These are phyloP conservation scores for Zygosaccharomyces gambellarensis DNA, from an alignment of 805 yeast genomes.

Conservation along the genomic window DNA sequence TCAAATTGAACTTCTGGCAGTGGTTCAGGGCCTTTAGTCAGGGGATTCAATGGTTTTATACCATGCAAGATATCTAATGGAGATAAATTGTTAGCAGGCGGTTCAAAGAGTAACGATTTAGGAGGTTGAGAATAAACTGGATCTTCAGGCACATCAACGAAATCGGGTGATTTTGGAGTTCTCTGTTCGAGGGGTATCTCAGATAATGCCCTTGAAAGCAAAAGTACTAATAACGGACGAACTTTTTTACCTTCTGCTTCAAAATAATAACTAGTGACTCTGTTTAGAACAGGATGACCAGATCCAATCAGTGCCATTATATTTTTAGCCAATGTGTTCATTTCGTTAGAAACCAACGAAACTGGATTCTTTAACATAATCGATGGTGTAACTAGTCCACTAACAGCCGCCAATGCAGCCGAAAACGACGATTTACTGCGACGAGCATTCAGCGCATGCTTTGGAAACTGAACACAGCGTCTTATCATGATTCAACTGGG, in stretches of 20 bases:
- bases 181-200: constrained; percentile 68
- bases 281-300: constrained; percentile 87
- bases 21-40: constrained; percentile 72
- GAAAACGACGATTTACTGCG: constrained; percentile 36
- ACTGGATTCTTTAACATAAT: constrained; percentile 71
- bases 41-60: constrained; percentile 86
- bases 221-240: constrained; percentile 81
- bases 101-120: constrained; percentile 53
- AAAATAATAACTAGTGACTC: constrained; percentile 91
- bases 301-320: constrained; percentile 85
- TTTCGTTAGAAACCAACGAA: constrained; percentile 85
- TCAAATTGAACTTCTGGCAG: constrained; percentile 49
- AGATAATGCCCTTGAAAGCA: constrained; percentile 75
- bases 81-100: constrained; percentile 48
- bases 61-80: constrained; percentile 86
- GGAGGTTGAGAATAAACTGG: constrained; percentile 58
- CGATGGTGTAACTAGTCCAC: constrained; percentile 64
- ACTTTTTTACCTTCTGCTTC: constrained; percentile 96
- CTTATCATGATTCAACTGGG: constrained; percentile 5
- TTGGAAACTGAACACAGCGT: background rate
- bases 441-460: constrained; percentile 1
- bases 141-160: constrained; percentile 61
- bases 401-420: constrained; percentile 68
- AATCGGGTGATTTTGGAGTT: constrained; percentile 57
- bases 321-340: constrained; percentile 82